Evolutionary conservation across 805 yeast genomes (phyloP).

Genomic region (Candida ficus): DNA sequence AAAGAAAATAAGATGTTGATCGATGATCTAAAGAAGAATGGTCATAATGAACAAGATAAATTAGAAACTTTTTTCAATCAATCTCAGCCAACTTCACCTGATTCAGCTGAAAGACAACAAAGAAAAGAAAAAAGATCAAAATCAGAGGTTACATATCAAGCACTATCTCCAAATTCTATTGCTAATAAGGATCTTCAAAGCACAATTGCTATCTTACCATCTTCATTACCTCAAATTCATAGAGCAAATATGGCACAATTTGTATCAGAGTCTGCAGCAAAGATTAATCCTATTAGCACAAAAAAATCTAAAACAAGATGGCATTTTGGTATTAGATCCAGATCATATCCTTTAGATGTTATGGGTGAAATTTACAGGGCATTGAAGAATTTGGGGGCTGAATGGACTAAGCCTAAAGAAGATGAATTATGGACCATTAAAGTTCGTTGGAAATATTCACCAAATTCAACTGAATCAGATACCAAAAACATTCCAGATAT

Average conservation of each 20-base stretch:
- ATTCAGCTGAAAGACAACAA: slow-evolving; percentile 13
- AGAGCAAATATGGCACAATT: slow-evolving; percentile 82
- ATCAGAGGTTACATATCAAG: slow-evolving; percentile 31
- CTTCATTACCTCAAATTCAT: slow-evolving; percentile 91
- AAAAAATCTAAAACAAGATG: slow-evolving; percentile 92
- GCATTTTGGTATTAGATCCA: slow-evolving; percentile 97
- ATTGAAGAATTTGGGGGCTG: slow-evolving; percentile 88
- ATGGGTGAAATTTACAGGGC: slow-evolving; percentile 99
- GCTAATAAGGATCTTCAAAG: slow-evolving; percentile 39
- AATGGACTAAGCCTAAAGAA: slow-evolving; percentile 93
- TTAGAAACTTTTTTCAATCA: slow-evolving; percentile 55
- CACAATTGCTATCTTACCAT: slow-evolving; percentile 88
- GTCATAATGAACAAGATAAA: slow-evolving; percentile 32
- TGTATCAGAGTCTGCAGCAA: slow-evolving; percentile 41
- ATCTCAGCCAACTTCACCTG: slow-evolving; percentile 42
- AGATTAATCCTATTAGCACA: slow-evolving; percentile 51
- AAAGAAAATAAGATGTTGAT: slow-evolving; percentile 71
- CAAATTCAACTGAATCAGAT: slow-evolving; percentile 26
- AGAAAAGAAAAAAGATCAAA: slow-evolving; percentile 16
- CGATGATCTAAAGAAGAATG: slow-evolving; percentile 52
- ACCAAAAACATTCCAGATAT: slow-evolving; percentile 50
- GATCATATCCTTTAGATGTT: slow-evolving; percentile 95
- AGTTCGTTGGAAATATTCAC: slow-evolving; percentile 85
- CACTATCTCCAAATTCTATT: slow-evolving; percentile 23
- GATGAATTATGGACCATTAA: slow-evolving; percentile 95